phyloP scores from a whole-genome alignment of 768 basidiomycete species.

The Aureoboletus auriporus region DNA sequence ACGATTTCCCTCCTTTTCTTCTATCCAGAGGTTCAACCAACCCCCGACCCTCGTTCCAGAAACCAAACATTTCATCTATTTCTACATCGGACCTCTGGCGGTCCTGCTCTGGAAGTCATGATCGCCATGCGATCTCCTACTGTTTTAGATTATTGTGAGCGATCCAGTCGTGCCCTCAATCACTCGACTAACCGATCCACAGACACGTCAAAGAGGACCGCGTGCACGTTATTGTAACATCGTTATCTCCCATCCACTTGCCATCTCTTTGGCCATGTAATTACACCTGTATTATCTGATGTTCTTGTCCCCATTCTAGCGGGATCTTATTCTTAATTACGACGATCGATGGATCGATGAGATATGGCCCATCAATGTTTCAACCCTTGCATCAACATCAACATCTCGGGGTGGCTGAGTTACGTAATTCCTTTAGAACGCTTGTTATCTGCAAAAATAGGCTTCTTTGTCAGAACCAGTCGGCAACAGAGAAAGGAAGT shows the following conservation, averaged over 20 bases:
- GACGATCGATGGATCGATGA: background rate
- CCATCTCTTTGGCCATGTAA: constrained; percentile 24
- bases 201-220: constrained; percentile 16
- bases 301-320: too few species aligned
- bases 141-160: constrained; percentile 26
- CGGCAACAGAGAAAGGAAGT: too few species aligned
- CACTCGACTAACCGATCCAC: background rate
- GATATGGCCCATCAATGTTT: too few species aligned
- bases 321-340: too few species aligned
- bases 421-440: too few species aligned
- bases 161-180: background rate
- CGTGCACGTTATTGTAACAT: constrained; percentile 23
- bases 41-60: constrained; percentile 43
- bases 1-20: constrained; percentile 21
- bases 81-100: constrained; percentile 90
- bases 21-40: background rate
- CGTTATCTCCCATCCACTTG: constrained; percentile 11
- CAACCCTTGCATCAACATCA: too few species aligned
- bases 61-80: constrained; percentile 99
- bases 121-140: constrained; percentile 15
- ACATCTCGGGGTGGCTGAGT: too few species aligned
- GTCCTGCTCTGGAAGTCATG: constrained; percentile 95
- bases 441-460: too few species aligned
- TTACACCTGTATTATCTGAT: constrained; percentile 17
- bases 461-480: too few species aligned